Percentiles rank a stretch among this genome's conserved stretches.
Evolutionary conservation across 2,329 filamentous ascomycete species (phyloP).

Genomic region (Escovopsis weberi): DNA sequence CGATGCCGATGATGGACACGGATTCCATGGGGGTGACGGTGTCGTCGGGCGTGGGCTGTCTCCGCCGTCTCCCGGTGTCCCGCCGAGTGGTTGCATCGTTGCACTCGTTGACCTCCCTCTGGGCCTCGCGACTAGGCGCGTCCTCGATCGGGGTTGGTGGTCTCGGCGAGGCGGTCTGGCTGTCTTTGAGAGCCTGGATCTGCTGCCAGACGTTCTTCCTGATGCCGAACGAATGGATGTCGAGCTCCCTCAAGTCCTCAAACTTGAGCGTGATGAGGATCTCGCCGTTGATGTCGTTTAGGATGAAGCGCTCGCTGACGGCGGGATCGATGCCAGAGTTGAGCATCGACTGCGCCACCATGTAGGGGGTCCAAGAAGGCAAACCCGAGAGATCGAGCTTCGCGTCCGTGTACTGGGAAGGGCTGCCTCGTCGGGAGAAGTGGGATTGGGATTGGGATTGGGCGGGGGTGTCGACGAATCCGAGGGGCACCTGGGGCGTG

Average conservation of each 20-base stretch:
- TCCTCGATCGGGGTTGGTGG: slow-evolving; percentile 49
- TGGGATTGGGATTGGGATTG: too few relatives aligned
- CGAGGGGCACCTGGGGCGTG: slow-evolving; percentile 45
- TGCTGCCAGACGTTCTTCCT: slow-evolving; percentile 68
- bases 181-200: slow-evolving; percentile 53
- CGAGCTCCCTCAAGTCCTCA: slow-evolving; percentile 70
- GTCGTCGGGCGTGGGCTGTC: slow-evolving; percentile 39
- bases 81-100: slow-evolving; percentile 19
- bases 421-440: slow-evolving; percentile 27
- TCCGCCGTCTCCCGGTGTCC: slow-evolving; percentile 26
- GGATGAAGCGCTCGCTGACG: slow-evolving; percentile 70
- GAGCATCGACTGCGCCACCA: slow-evolving; percentile 78
- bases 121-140: slow-evolving; percentile 35
- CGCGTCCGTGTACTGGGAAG: slow-evolving; percentile 40
- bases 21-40: slow-evolving; percentile 67
- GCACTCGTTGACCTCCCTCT: slow-evolving; percentile 27
- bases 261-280: slow-evolving; percentile 86
- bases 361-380: slow-evolving; percentile 54
- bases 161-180: slow-evolving; percentile 33
- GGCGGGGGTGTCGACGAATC: slow-evolving; percentile 13
- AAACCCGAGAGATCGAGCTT: slow-evolving; percentile 46
- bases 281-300: slow-evolving; percentile 82
- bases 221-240: slow-evolving; percentile 69
- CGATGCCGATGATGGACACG: slow-evolving; percentile 82
- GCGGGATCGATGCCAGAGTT: slow-evolving; percentile 63